A percentile compares a stretch with the other conserved stretches of the same genome.
phyloP scores from a whole-genome alignment of 192 early-diverging fungal species.

The Backusella morwellensis region DNA sequence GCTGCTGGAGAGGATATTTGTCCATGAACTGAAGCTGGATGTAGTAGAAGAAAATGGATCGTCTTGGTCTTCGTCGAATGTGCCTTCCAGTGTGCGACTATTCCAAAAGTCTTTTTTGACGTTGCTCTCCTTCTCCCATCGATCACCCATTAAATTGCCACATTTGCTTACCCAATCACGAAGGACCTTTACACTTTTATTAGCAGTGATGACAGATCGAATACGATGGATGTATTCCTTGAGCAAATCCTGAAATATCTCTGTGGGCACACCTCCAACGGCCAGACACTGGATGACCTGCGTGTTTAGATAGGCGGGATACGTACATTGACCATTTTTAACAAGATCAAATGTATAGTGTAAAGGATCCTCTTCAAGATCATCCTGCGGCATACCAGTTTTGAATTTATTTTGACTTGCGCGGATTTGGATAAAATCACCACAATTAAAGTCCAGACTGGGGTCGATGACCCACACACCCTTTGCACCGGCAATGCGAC shows the following conservation, averaged over 20 bases:
- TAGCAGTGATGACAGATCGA: constrained; percentile 2
- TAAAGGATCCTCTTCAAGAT: constrained; percentile 10
- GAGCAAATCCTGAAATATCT: constrained; percentile 29
- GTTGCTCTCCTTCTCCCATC: constrained; percentile 15
- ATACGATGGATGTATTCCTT: constrained; percentile 26
- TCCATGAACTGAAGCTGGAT: not conserved
- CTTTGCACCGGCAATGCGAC: constrained; percentile 37
- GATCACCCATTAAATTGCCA: constrained; percentile 9
- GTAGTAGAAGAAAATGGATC: not conserved
- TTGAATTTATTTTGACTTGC: constrained; percentile 33
- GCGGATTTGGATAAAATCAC: constrained; percentile 30
- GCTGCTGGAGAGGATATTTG: not conserved
- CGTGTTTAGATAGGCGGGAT: constrained; percentile 27
- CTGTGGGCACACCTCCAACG: constrained; percentile 18
- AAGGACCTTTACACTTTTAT: constrained; percentile 7
- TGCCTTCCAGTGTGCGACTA: not conserved
- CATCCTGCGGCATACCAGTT: not conserved
- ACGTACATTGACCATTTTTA: constrained; percentile 9
- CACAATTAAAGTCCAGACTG: not conserved
- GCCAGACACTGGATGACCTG: constrained; percentile 33
- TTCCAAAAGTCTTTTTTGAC: constrained; percentile 6
- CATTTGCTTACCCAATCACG: constrained; percentile 24
- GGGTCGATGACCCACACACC: constrained; percentile 34
- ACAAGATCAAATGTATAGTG: constrained; percentile 33
- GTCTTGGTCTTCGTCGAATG: not conserved